Evolutionary conservation across 2,329 filamentous ascomycete species (phyloP), one percentile per base, ranked within the genome.

Genomic region (Sporothrix luriei): DNA sequence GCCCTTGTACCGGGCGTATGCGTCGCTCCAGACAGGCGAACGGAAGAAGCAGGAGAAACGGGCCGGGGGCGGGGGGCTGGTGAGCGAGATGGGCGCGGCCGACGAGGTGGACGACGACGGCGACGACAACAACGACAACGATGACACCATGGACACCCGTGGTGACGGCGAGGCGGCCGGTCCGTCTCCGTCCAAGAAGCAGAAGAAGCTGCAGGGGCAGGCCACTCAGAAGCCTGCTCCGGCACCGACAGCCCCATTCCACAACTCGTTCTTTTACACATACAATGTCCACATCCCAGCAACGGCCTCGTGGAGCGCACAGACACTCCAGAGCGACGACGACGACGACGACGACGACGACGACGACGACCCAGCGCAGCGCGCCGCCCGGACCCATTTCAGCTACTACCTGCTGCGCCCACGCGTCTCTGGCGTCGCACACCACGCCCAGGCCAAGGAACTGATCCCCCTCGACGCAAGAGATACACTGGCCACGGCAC

Each of bases 391-490:
- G 33, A 43, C 51, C 6, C 57, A 29, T n/a, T 75, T 73, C 72
- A 73, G 67, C 14, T 79, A 77, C 73, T 79, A 75, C 51, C 70
- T 80, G 4, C 73, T 74, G n/a, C 70, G 72, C 2, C 69, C 73
- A 19, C 68, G 43, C 4, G 21, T 69, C 14, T 65, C 61, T 10
- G 52, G 54, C 7, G 29, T 14, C 40, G 68, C 19, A 21, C 26
- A 16, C 55, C 68, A 40, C 19, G 46, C 40, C 24, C n/a, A 33
- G 43, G 49, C 66, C 24, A 77, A 75, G 38, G 70, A 73, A 24
- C 74, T 93, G 2, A 85, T 87, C 29, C 88, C 88, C 0, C 74
- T 93, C 2, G 73, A 79, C 0, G 74, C 83, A 0, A 74, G 76
- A 0, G 78, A 80, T 10, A 83, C 82, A 1, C 79, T 93, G 4